phyloP scores from a whole-genome alignment of 2,329 filamentous ascomycete species.

The Cephalotrichum gorgonifer region DNA sequence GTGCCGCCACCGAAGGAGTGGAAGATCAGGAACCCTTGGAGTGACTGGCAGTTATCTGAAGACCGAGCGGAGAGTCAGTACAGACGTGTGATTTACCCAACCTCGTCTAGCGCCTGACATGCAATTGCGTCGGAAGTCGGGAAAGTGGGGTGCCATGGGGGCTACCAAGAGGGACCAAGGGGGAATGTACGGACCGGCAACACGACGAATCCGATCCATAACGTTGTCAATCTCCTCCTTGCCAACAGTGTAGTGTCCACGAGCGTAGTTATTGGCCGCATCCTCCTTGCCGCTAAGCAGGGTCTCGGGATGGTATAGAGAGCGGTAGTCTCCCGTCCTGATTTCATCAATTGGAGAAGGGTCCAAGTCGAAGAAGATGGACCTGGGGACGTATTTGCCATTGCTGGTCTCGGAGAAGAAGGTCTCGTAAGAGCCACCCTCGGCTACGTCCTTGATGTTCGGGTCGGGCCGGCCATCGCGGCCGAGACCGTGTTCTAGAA shows the following conservation, averaged over 20 bases:
- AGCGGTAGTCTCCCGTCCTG: conserved; percentile 55
- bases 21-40: conserved; percentile 66
- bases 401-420: conserved; percentile 65
- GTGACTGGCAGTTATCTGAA: conserved; percentile 60
- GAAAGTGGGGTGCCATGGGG: neutral
- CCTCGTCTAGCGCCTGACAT: neutral
- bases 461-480: conserved; percentile 54
- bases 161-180: neutral
- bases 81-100: too few relatives aligned
- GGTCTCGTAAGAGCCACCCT: conserved; percentile 58
- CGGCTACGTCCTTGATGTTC: conserved; percentile 46
- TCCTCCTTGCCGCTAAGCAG: conserved; percentile 67
- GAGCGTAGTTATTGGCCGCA: conserved; percentile 69
- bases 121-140: neutral
- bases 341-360: conserved; percentile 67
- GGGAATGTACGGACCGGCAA: conserved; percentile 42
- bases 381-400: conserved; percentile 63
- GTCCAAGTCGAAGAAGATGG: conserved; percentile 64
- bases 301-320: conserved; percentile 63
- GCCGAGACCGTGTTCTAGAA: conserved; percentile 61
- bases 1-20: conserved; percentile 67
- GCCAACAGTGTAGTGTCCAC: conserved; percentile 67
- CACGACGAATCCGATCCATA: conserved; percentile 59
- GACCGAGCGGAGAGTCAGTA: too few relatives aligned
- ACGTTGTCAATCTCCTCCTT: conserved; percentile 67